phyloP scores from a whole-genome alignment of 2,329 filamentous ascomycete genomes.

The Stagonosporopsis rhizophila region DNA sequence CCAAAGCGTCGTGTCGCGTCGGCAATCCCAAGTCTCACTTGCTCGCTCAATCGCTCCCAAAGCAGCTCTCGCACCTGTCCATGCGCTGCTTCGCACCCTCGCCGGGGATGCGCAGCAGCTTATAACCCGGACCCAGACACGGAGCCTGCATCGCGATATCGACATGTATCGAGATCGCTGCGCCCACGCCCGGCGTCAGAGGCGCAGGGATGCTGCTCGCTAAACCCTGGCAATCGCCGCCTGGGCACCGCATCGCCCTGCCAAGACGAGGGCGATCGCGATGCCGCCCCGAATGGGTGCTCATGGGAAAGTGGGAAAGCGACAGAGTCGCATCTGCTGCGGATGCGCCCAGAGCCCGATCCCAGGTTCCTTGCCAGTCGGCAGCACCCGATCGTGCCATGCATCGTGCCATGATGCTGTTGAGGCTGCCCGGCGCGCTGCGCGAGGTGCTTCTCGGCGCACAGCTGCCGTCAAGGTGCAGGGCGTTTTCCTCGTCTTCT shows the following conservation, averaged over 20 bases:
- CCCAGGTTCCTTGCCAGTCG: no score
- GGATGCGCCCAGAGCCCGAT: no score
- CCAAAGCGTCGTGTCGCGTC: not conserved
- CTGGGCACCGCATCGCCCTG: not conserved
- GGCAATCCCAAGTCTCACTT: no score
- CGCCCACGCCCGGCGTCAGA: not conserved
- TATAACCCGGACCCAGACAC: not conserved
- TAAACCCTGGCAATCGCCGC: not conserved
- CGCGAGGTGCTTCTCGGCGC: slow-evolving; percentile 24
- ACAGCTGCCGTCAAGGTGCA: not conserved
- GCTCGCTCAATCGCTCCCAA: not conserved
- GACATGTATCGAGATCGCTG: not conserved
- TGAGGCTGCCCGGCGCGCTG: slow-evolving; percentile 32
- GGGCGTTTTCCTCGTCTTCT: no score
- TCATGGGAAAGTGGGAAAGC: not conserved
- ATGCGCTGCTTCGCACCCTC: not conserved
- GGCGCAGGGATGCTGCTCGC: not conserved
- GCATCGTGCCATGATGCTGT: slow-evolving; percentile 24
- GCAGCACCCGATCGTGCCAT: no score
- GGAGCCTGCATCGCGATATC: not conserved
- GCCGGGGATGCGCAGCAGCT: not conserved
- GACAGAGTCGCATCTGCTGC: no score
- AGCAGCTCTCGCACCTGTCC: not conserved
- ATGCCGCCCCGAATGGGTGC: not conserved
- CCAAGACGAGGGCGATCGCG: not conserved